These are phyloP conservation scores for Xylaria intraflava DNA, from an alignment of 495 filamentous ascomycete species.

Conservation along the genomic window DNA sequence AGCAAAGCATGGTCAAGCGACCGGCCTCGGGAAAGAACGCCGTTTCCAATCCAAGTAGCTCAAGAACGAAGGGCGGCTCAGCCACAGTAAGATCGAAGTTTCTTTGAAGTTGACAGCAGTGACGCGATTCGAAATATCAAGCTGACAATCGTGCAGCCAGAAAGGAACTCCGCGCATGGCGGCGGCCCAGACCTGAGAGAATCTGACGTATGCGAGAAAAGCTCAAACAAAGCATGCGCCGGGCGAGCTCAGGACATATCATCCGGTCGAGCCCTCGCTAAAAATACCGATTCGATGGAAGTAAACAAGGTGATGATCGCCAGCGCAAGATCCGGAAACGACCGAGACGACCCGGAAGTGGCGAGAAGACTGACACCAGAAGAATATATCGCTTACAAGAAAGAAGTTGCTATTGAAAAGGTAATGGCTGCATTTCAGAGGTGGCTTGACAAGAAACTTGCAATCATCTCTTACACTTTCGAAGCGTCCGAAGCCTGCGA, in stretches of 20 bases:
- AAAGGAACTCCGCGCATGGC: constrained; percentile 10
- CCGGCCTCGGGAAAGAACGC: constrained; percentile 14
- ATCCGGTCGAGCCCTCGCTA: constrained; percentile 8
- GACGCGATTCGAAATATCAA: neutral
- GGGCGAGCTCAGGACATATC: constrained; percentile 13
- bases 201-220: constrained; percentile 17
- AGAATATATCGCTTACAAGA: constrained; percentile 25
- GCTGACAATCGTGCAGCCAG: neutral
- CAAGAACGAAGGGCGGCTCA: constrained; percentile 17
- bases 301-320: constrained; percentile 17
- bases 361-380: constrained; percentile 23
- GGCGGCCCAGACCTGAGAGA: constrained; percentile 16
- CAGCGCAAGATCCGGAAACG: constrained; percentile 18
- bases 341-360: constrained; percentile 12
- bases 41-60: constrained; percentile 4
- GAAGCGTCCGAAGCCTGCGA: constrained; percentile 24
- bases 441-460: constrained; percentile 26
- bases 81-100: constrained; percentile 12
- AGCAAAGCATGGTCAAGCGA: constrained; percentile 26
- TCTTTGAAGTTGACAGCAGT: neutral
- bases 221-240: constrained; percentile 14
- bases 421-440: constrained; percentile 20
- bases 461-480: constrained; percentile 25
- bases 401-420: constrained; percentile 16
- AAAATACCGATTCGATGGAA: constrained; percentile 23